Percentiles rank a stretch among this genome's conserved stretches.
phyloP scores from a whole-genome alignment of 495 filamentous ascomycete species.

The Barbatosphaeria neglecta region DNA sequence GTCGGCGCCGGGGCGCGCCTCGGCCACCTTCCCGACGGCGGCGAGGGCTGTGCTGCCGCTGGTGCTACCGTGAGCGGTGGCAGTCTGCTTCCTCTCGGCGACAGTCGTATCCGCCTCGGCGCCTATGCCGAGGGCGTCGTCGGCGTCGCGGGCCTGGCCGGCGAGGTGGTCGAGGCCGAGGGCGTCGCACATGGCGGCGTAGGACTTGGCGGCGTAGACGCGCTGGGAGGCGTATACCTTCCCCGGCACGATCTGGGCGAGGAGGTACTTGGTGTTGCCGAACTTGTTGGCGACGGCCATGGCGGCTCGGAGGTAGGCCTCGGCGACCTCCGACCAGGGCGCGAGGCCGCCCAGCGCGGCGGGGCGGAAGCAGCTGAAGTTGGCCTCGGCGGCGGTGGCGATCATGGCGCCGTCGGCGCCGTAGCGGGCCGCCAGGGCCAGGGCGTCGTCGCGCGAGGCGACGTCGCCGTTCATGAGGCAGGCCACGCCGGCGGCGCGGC shows the following conservation, averaged over 20 bases:
- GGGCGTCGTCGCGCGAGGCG: conserved; percentile 51
- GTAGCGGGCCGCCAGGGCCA: conserved; percentile 57
- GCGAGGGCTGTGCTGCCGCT: conserved; percentile 23
- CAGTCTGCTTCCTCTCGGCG: conserved; percentile 19
- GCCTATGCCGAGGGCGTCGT: conserved; percentile 49
- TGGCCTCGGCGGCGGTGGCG: conserved; percentile 78
- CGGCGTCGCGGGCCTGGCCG: conserved; percentile 46
- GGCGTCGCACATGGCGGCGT: conserved; percentile 48
- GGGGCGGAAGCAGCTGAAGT: conserved; percentile 69
- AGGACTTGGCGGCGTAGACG: conserved; percentile 48
- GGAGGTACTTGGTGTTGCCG: conserved; percentile 81
- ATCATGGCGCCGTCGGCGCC: conserved; percentile 95
- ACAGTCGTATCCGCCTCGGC: conserved; percentile 38
- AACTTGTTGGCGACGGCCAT: conserved; percentile 74
- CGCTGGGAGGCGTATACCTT: conserved; percentile 48
- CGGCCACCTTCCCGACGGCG: conserved; percentile 19
- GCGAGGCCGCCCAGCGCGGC: conserved; percentile 51
- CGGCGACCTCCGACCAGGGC: conserved; percentile 63
- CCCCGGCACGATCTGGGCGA: conserved; percentile 76
- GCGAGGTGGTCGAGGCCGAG: conserved; percentile 51
- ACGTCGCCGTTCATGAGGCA: conserved; percentile 96
- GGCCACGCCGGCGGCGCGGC: conserved; percentile 70
- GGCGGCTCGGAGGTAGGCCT: conserved; percentile 56
- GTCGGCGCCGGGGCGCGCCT: conserved; percentile 9
- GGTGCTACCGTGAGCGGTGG: neutral